These are phyloP conservation scores for Plasmodiophora brassicae DNA, from an alignment of 208 protist genomes.

Conservation along the genomic window DNA sequence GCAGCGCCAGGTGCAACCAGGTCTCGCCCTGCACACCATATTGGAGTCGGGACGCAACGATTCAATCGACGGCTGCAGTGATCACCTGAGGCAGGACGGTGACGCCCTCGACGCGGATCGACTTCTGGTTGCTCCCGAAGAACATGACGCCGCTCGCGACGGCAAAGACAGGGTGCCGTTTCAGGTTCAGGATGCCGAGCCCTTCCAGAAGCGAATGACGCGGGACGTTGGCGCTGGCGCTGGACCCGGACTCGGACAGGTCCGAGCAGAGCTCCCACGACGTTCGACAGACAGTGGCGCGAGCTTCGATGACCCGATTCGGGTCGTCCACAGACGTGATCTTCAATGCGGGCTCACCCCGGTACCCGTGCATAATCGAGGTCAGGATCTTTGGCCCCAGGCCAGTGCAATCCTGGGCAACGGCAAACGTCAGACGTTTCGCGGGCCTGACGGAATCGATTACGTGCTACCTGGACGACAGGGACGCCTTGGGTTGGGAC, in stretches of 20 bases:
- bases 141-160: not conserved
- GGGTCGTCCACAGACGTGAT: not conserved
- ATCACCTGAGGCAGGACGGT: not conserved
- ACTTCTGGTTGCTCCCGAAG: not conserved
- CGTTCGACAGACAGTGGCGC: not conserved
- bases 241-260: not conserved
- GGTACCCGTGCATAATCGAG: not conserved
- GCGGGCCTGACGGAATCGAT: not conserved
- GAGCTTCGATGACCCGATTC: not conserved
- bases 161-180: not conserved
- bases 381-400: not conserved
- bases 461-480: not conserved
- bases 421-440: not conserved
- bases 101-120: not conserved
- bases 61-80: not conserved
- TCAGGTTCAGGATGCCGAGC: not conserved
- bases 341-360: not conserved
- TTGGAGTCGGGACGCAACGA: not conserved
- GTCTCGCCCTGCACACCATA: not conserved
- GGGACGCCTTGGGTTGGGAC: not conserved
- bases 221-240: not conserved
- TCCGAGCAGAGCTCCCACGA: not conserved
- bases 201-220: not conserved
- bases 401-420: not conserved
- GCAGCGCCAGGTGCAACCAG: not conserved